phyloP scores from a whole-genome alignment of 1,284 basidiomycete species.

The Limonomyces culmigenus region DNA sequence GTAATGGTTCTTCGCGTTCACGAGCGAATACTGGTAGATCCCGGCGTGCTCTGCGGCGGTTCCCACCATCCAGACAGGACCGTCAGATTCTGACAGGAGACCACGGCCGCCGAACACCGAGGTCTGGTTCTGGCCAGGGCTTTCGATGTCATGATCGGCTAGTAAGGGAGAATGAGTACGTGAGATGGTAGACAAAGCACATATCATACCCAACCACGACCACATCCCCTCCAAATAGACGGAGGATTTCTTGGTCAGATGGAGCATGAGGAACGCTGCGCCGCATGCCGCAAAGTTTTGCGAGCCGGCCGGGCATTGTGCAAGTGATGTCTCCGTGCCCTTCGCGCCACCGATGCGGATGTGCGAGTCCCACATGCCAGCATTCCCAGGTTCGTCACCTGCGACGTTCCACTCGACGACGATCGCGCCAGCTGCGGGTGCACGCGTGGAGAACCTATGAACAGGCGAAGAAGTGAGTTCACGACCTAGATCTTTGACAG shows the following conservation, averaged over 20 bases:
- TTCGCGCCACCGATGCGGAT: constrained; percentile 25
- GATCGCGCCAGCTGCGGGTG: constrained; percentile 52
- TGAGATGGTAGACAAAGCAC: too few relatives aligned
- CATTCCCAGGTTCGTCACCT: constrained; percentile 35
- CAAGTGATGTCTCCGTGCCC: too few relatives aligned
- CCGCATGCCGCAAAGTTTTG: constrained; percentile 25
- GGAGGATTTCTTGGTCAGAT: constrained; percentile 40
- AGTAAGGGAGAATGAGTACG: too few relatives aligned
- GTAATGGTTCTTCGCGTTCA: constrained; percentile 47
- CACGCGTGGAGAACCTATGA: constrained; percentile 34
- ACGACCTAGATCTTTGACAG: too few relatives aligned
- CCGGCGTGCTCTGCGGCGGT: constrained; percentile 55
- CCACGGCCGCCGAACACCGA: constrained; percentile 60
- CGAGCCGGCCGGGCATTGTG: constrained; percentile 25
- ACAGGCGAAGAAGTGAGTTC: too few relatives aligned
- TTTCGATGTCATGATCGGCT: constrained; percentile 63
- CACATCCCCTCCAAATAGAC: constrained; percentile 52
- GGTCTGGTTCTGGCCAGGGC: constrained; percentile 25
- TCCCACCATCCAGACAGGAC: constrained; percentile 63
- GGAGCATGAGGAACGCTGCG: constrained; percentile 43
- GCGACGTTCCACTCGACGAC: constrained; percentile 65
- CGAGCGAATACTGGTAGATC: constrained; percentile 51
- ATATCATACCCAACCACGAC: constrained; percentile 71
- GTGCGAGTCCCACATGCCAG: constrained; percentile 61
- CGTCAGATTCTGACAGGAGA: constrained; percentile 54